Evolutionary conservation across 2,329 filamentous ascomycete genomes (phyloP).

Genomic region (Aspergillus felis): DNA sequence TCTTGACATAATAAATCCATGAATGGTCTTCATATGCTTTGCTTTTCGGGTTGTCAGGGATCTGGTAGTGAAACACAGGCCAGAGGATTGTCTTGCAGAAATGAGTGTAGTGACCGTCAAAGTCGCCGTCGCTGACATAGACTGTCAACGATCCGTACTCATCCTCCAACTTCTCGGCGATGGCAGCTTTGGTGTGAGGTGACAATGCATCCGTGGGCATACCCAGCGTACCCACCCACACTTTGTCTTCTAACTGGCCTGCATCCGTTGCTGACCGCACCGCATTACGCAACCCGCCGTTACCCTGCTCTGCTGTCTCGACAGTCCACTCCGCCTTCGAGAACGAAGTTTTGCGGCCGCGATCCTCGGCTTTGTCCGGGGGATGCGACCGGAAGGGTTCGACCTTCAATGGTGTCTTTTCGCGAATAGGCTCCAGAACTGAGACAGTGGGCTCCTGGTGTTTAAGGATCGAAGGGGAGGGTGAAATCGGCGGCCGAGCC

Average conservation of each 20-base stretch:
- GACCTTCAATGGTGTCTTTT: conserved; percentile 15
- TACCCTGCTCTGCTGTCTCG: conserved; percentile 82
- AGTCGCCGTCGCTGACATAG: conserved; percentile 84
- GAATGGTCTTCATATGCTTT: conserved; percentile 97
- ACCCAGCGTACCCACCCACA: conserved; percentile 88
- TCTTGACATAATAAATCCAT: conserved; percentile 87
- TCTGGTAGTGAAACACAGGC: conserved; percentile 98
- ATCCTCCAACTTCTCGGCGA: conserved; percentile 73
- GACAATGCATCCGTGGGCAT: conserved; percentile 88
- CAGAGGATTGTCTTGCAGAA: conserved; percentile 97
- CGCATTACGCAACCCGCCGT: conserved; percentile 86
- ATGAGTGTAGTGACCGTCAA: conserved; percentile 90
- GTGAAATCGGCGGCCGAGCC: conserved; percentile 69
- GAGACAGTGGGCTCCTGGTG: conserved; percentile 48
- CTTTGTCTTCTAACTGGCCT: conserved; percentile 67
- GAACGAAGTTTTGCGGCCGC: conserved; percentile 64
- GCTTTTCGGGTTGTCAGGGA: conserved; percentile 95
- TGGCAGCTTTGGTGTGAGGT: conserved; percentile 72
- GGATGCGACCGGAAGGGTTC: conserved; percentile 9
- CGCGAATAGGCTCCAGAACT: conserved; percentile 17
- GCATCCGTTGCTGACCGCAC: conserved; percentile 71
- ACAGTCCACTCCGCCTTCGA: conserved; percentile 78
- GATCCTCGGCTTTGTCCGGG: conserved; percentile 22
- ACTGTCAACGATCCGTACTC: conserved; percentile 81
- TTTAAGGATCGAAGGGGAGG: conserved; percentile 71